Evolutionary conservation across 2,329 filamentous ascomycete genomes (phyloP).

Genomic region (Cytospora piceicola): DNA sequence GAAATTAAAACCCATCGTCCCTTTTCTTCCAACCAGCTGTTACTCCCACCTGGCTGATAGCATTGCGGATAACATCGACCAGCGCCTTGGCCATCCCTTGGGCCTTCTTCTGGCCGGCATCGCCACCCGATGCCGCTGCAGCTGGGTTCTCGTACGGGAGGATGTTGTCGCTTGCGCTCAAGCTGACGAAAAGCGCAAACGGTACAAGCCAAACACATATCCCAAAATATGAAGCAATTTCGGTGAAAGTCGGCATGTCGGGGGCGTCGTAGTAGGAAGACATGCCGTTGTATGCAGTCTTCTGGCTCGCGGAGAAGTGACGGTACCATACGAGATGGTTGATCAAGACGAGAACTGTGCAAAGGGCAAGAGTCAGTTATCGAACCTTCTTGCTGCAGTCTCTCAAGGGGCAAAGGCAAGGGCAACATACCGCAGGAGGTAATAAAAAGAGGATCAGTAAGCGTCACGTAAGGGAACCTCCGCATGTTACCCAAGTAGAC

Average conservation of each 20-base stretch:
- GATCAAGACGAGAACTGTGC: constrained; percentile 72
- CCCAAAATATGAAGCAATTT: constrained; percentile 95
- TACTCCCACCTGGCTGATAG: constrained; percentile 52
- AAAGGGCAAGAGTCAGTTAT: constrained; percentile 8
- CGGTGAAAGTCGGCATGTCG: constrained; percentile 79
- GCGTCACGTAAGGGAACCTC: constrained; percentile 75
- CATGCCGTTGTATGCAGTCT: constrained; percentile 59
- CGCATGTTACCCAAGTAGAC: constrained; percentile 88
- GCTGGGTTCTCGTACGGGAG: constrained; percentile 83
- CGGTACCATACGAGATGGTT: constrained; percentile 98
- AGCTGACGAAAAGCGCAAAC: constrained; percentile 90
- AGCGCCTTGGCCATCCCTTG: constrained; percentile 70
- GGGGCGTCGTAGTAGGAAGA: constrained; percentile 66
- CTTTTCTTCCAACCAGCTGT: constrained; percentile 47
- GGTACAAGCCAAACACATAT: constrained; percentile 96
- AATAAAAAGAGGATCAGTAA: constrained; percentile 86
- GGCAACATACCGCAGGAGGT: constrained; percentile 71
- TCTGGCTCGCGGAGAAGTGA: constrained; percentile 75
- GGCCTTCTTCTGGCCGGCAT: constrained; percentile 53
- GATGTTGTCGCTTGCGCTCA: constrained; percentile 94
- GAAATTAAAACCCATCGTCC: constrained; percentile 42
- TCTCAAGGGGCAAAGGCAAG: background rate
- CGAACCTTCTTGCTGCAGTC: background rate
- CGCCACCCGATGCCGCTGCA: constrained; percentile 42
- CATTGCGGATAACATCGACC: constrained; percentile 60